A percentile compares a stretch with the other conserved stretches of the same genome.
These are phyloP conservation scores for Nasturtium officinale DNA, from an alignment of 345 rosid genomes.

Conservation along the genomic window DNA sequence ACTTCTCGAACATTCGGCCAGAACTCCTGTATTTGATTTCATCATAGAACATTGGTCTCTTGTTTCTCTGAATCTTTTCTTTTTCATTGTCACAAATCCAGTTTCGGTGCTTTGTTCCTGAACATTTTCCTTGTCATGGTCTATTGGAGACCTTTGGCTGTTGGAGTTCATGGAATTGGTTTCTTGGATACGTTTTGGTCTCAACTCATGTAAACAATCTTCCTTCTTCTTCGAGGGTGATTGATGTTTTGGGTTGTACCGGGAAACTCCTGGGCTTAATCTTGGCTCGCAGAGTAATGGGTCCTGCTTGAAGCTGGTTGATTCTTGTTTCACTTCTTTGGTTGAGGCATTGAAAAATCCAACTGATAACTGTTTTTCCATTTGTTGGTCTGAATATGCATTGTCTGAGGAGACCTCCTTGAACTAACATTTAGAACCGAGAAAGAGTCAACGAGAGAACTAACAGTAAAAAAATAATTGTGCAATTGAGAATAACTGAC, in stretches of 20 bases:
- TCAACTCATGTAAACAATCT: conserved; percentile 30
- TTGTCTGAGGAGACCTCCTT: conserved; percentile 29
- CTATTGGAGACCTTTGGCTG: conserved; percentile 14
- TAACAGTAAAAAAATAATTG: not conserved
- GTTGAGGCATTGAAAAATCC: conserved; percentile 4
- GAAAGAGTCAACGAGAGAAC: not conserved
- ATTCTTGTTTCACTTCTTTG: conserved; percentile 19
- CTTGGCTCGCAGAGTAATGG: conserved; percentile 15
- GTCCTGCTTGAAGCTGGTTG: conserved; percentile 36
- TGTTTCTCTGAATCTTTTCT: conserved; percentile 36
- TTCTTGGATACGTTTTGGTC: conserved; percentile 30
- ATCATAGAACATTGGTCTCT: conserved; percentile 34
- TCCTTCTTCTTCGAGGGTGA: conserved; percentile 30
- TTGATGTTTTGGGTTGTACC: conserved; percentile 7
- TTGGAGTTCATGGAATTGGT: conserved; percentile 15
- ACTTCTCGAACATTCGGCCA: conserved; percentile 39
- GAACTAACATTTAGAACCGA: conserved; percentile 26
- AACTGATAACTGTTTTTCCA: not conserved
- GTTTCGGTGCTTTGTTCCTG: conserved; percentile 30
- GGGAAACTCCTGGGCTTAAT: not conserved
- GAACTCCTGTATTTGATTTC: conserved; percentile 28
- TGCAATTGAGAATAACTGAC: not conserved
- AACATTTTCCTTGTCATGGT: conserved; percentile 44
- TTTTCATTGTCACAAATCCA: conserved; percentile 62
- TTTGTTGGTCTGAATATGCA: conserved; percentile 20